Base-by-base conservation (phyloP, 202 grass and related monocot genomes). In the Elaeis oleifera region DNA sequence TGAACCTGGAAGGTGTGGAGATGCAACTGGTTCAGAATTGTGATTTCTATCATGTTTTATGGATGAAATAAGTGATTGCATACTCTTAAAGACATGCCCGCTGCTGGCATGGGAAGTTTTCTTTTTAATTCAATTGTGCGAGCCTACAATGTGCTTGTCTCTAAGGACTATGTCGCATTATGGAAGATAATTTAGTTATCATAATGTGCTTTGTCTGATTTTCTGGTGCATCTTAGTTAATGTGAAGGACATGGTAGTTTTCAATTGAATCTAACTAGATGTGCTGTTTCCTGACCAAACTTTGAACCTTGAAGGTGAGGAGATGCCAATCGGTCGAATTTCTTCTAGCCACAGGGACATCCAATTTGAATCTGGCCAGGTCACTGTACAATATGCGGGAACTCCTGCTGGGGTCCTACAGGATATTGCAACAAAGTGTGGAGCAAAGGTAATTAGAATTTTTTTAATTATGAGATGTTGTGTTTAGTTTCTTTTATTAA, bases 351-450 rank as follows among this genome's bases (percentile, higher is more conserved):
- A 90, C 20, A 84, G 56, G 68, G 76, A 54, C 44, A 26, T 17
- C 24, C 69, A 80, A 54, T 63, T 71, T 63, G 82, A 85, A 58
- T 21, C 71, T 64, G 83, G 68, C 54, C 70, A 57, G 28, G 68
- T 76, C 64, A 79, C 78, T 61, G 49, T 60, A 60, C 80, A 60
- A 52, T 60, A 71, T 17, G 62, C 68, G 49, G 80, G 69, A 29
- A 73, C 68, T 67, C 74, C 79, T 63, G 80, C 56, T 49, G 80
- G 80, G 54, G 79, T 83, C 56, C 64, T 99, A 72, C 74, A 89
- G 59, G 81, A 83, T 36, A 99, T 99, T 39, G 85, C 88, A 18
- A 67, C 77, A 31, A 92, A 84, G 70, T 99, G 85, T 76, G 88
- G 88, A 68, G 86, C 77, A 19, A 99, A 99, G 94, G 88, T 99